phyloP scores from a whole-genome alignment of 768 basidiomycete species.

The Sistotremastrum suecicum region DNA sequence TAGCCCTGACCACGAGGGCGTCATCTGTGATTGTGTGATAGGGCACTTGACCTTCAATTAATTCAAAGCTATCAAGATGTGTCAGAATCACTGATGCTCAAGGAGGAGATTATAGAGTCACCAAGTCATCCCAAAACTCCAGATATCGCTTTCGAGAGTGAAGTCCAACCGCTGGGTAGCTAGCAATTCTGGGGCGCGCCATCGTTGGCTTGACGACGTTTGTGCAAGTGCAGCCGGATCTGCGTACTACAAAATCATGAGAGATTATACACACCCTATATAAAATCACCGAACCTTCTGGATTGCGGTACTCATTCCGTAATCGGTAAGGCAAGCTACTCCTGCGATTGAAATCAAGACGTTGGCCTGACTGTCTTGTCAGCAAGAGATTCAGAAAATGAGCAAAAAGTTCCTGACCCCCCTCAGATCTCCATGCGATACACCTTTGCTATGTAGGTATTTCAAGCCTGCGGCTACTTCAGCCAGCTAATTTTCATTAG shows the following conservation, averaged over 20 bases:
- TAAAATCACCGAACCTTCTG: conserved; percentile 18
- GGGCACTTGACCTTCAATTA: conserved; percentile 29
- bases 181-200: conserved; percentile 29
- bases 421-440: conserved; percentile 11
- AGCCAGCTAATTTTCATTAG: neutral
- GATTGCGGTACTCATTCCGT: conserved; percentile 22
- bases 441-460: conserved; percentile 4
- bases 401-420: conserved; percentile 6
- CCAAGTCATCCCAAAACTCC: conserved; percentile 35
- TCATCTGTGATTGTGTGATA: conserved; percentile 20
- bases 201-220: conserved; percentile 22
- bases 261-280: conserved; percentile 4
- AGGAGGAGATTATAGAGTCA: too few species aligned
- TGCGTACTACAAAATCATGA: neutral
- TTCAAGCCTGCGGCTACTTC: neutral
- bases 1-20: conserved; percentile 20
- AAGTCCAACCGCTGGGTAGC: conserved; percentile 8
- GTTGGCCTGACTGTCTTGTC: conserved; percentile 21
- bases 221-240: neutral
- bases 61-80: conserved; percentile 16
- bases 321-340: conserved; percentile 28
- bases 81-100: too few species aligned
- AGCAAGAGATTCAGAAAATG: neutral
- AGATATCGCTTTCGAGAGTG: conserved; percentile 27
- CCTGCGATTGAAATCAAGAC: conserved; percentile 27